Evolutionary conservation across 164 flowering plant genomes (phyloP).

Genomic region (Warburgia ugandensis): DNA sequence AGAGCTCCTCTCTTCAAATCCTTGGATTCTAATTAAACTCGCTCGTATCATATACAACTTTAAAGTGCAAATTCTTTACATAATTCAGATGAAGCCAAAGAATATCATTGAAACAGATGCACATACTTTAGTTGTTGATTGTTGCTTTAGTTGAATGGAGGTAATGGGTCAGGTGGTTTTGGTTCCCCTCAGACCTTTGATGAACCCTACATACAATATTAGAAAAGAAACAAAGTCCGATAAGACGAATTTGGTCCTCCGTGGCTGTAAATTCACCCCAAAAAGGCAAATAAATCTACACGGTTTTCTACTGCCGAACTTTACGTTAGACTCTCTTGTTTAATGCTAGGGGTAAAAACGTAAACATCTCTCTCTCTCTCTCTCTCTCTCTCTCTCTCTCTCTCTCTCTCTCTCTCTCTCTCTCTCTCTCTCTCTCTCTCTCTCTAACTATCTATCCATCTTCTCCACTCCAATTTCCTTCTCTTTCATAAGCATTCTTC

Average conservation of each 20-base stretch:
- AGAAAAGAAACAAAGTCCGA: slow-evolving; percentile 2
- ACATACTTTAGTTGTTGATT: slow-evolving; percentile 34
- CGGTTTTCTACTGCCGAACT: not conserved
- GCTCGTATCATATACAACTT: too few relatives aligned
- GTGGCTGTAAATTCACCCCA: not conserved
- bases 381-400: slow-evolving; percentile 2
- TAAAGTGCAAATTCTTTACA: too few relatives aligned
- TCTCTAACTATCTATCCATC: too few relatives aligned
- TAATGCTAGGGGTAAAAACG: not conserved
- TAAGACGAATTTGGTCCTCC: not conserved
- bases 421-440: too few relatives aligned
- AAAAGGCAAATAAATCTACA: not conserved
- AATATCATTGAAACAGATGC: too few relatives aligned
- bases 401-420: too few relatives aligned
- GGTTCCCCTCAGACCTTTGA: slow-evolving; percentile 33
- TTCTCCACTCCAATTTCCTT: slow-evolving; percentile 17
- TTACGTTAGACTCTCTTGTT: not conserved
- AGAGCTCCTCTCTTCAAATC: too few relatives aligned
- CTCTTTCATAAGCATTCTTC: not conserved
- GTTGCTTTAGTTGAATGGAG: slow-evolving; percentile 14
- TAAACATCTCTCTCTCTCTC: not conserved
- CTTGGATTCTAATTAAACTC: too few relatives aligned
- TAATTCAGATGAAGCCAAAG: too few relatives aligned
- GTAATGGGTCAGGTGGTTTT: slow-evolving; percentile 17
- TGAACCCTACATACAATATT: slow-evolving; percentile 7